Conservation (phyloP, 2,329 filamentous ascomycete genomes). For the Sarocladium kiliense region DNA sequence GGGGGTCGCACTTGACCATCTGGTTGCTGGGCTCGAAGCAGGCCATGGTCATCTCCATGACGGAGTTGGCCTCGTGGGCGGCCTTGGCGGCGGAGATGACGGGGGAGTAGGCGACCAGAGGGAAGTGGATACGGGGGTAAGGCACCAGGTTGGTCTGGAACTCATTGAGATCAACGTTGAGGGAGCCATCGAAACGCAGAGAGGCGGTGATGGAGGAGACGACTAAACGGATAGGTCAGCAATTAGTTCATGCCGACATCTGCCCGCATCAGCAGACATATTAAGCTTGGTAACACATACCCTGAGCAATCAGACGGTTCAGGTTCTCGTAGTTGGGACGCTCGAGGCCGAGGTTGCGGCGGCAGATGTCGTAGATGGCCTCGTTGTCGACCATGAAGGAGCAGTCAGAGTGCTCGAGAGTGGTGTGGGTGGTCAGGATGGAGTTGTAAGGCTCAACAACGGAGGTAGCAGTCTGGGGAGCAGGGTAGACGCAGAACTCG, state of each 20-base stretch:
- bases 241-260: not conserved
- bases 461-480: constrained; percentile 92
- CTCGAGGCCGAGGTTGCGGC: constrained; percentile 94
- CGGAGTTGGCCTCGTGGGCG: constrained; percentile 95
- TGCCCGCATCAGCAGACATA: not conserved
- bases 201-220: constrained; percentile 98
- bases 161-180: constrained; percentile 99
- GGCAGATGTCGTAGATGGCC: constrained; percentile 99
- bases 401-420: constrained; percentile 98
- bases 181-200: constrained; percentile 95
- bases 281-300: constrained; percentile 37
- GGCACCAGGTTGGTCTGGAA: constrained; percentile 99
- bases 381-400: constrained; percentile 99
- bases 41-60: constrained; percentile 96
- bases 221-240: constrained; percentile 47
- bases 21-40: constrained; percentile 99
- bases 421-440: constrained; percentile 97
- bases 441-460: constrained; percentile 99
- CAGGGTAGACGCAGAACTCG: constrained; percentile 98
- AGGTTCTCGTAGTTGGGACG: constrained; percentile 98
- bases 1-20: constrained; percentile 99
- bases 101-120: constrained; percentile 91
- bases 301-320: constrained; percentile 97
- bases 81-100: constrained; percentile 94
- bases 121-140: constrained; percentile 99